phyloP scores from a whole-genome alignment of 306 rosid species.

The Arachis hypogaea region DNA sequence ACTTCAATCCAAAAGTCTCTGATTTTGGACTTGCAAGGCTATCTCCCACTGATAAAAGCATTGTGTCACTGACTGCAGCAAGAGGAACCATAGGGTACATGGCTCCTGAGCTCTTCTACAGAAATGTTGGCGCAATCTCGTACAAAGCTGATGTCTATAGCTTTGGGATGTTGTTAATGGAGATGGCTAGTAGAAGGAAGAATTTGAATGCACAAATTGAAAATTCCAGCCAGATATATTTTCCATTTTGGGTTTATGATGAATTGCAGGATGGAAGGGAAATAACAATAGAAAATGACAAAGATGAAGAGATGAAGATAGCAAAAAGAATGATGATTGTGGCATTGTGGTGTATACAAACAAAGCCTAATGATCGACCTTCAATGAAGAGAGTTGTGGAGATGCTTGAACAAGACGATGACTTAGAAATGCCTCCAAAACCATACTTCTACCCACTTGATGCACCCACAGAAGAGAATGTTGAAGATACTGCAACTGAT shows the following conservation, averaged over 20 bases:
- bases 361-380: conserved; percentile 41
- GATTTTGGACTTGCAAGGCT: conserved; percentile 47
- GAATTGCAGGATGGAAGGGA: conserved; percentile 5
- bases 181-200: conserved; percentile 36
- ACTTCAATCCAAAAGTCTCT: conserved; percentile 38
- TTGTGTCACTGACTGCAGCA: conserved; percentile 40
- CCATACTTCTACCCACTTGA: no score
- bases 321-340: conserved; percentile 39
- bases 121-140: conserved; percentile 32
- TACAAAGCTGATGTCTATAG: conserved; percentile 48
- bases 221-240: conserved; percentile 36
- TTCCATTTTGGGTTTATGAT: conserved; percentile 41
- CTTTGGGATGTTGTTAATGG: conserved; percentile 47
- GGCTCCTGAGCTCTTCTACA: conserved; percentile 38
- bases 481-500: no score
- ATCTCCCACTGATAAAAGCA: conserved; percentile 14
- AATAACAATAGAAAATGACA: conserved; percentile 6
- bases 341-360: conserved; percentile 46
- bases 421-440: not conserved
- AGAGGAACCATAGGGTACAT: conserved; percentile 47
- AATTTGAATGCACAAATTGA: conserved; percentile 24
- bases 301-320: conserved; percentile 23
- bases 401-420: conserved; percentile 35
- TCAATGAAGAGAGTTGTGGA: conserved; percentile 34
- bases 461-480: no score